Base-by-base conservation (phyloP, 140 eudicot genomes). In the Cichorium intybus region DNA sequence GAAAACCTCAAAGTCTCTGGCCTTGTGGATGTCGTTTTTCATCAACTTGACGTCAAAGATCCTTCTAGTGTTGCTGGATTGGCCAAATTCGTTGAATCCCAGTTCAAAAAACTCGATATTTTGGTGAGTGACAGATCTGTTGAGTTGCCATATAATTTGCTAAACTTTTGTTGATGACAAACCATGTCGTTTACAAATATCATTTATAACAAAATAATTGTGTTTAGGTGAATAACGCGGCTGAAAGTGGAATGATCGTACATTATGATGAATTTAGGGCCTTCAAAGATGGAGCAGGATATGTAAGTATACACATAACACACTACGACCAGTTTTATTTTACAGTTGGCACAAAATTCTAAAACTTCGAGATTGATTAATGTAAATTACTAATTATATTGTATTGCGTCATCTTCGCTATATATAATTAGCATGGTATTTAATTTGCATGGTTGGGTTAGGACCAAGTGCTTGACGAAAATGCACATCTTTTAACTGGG, bases 191-290 rank as follows among this genome's bases (percentile, higher is more conserved):
- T 2, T 27, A 27, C 5, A 5, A 26, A 16, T n/a, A 37, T 1
- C 7, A 2, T 15, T 23, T 2, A 43, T 20, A 9, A 31, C 26
- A n/a, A 10, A n/a, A 52, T 34, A 22, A 11, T 24, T 45, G 39
- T 55, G 24, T 45, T 43, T 29, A 85, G 88, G 86, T 85, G 20
- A 85, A 85, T 45, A 85, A 85, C 61, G 94, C 88, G 26, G 94
- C 64, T 8, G 75, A 56, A 27, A 12, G 3, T 50, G 94, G 94
- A 67, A 15, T 62, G 9, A 66, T 73, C 15, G 60, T 69, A 4
- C 4, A 64, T 10, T 28, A 46, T 10, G 71, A 77, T 31, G 68
- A 52, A 22, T 68, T 80, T 7, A 68, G 52, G 59, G 68, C 79
- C 52, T 80, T 67, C 64, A 76, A 72, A 55, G 47, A 80, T 39